phyloP scores from a whole-genome alignment of 2,329 filamentous ascomycete genomes.

The Chaetomiaceae sp. region DNA sequence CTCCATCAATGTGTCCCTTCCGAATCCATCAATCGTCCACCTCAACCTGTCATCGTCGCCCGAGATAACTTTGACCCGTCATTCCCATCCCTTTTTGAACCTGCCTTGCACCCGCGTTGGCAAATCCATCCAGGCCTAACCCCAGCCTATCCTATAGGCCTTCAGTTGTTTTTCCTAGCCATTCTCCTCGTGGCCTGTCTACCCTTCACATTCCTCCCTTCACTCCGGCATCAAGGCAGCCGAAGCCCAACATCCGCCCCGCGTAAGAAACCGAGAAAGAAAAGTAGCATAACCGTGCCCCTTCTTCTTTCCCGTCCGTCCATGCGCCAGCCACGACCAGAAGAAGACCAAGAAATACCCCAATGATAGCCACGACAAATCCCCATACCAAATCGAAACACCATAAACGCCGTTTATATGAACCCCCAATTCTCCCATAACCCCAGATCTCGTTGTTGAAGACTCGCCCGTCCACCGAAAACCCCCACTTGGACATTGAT shows the following conservation, averaged over 20 bases:
- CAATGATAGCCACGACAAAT: background rate
- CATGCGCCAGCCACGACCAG: conserved; percentile 13
- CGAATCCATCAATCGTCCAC: no score
- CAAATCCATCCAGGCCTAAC: background rate
- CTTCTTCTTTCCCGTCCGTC: conserved; percentile 14
- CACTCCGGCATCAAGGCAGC: background rate
- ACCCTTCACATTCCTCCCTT: background rate
- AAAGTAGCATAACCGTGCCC: background rate
- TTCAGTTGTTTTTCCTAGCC: background rate
- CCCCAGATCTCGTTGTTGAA: background rate
- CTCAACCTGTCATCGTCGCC: no score
- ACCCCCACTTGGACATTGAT: background rate
- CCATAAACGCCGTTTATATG: conserved; percentile 20
- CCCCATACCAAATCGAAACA: background rate
- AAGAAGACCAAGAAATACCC: background rate
- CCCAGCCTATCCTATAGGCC: background rate
- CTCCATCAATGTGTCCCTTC: no score
- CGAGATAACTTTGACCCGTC: no score
- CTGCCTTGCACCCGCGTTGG: no score
- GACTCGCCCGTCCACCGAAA: background rate
- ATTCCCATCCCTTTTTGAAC: no score
- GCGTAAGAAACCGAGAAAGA: conserved; percentile 3
- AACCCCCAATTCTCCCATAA: background rate
- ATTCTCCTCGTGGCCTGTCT: no score
- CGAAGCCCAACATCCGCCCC: background rate